A percentile compares a stretch with the other conserved stretches of the same genome.
phyloP scores from a whole-genome alignment of 306 rosid species.

The Hippophae gyantsensis region DNA sequence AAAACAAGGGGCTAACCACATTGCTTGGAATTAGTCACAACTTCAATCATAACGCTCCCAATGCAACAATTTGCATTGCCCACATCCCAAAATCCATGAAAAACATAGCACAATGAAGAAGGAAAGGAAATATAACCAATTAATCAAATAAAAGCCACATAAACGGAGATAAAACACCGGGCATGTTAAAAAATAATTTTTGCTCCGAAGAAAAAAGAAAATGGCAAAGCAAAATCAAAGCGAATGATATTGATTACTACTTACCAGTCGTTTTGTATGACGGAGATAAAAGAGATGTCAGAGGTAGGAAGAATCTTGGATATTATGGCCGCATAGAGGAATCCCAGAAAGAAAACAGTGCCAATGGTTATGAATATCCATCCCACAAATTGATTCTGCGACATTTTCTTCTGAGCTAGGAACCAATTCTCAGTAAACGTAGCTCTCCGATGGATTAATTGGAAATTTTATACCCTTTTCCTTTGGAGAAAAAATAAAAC shows the following conservation, averaged over 20 bases:
- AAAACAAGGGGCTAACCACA: not conserved
- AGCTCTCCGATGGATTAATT: no score
- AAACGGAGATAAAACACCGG: no score
- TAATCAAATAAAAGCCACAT: no score
- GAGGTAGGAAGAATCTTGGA: conserved; percentile 68
- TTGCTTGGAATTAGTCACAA: not conserved
- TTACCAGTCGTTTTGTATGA: conserved; percentile 77
- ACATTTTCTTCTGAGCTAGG: not conserved
- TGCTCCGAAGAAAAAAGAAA: not conserved
- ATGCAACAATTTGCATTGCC: no score
- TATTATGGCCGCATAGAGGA: conserved; percentile 42
- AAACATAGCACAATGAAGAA: no score
- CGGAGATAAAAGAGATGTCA: conserved; percentile 31
- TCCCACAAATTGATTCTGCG: conserved; percentile 31
- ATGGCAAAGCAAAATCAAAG: not conserved
- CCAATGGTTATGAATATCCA: conserved; percentile 37
- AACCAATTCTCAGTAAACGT: no score
- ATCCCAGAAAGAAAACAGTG: conserved; percentile 41
- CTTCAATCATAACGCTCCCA: no score
- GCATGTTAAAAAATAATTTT: not conserved
- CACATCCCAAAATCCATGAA: no score
- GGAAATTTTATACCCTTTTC: no score
- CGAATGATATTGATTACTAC: not conserved
- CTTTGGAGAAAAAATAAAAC: no score
- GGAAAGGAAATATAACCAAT: no score